A percentile compares a stretch with the other conserved stretches of the same genome.
Evolutionary conservation across 768 basidiomycete genomes (phyloP).

Genomic region (Inosperma sp.): DNA sequence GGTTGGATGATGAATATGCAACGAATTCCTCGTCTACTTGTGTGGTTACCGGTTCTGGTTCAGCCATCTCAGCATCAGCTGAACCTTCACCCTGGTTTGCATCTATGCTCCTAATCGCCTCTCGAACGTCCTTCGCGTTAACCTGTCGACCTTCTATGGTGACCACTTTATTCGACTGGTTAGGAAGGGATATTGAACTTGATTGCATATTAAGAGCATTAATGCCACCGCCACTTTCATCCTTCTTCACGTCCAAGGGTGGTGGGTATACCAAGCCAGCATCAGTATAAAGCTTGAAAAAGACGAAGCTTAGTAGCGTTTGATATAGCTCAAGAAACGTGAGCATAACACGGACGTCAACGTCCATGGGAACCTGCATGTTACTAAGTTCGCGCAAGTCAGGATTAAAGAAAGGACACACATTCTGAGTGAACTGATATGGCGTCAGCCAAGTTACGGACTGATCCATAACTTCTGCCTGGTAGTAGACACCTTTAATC

Average conservation of each 20-base stretch:
- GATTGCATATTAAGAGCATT: constrained; percentile 80
- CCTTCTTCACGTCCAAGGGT: constrained; percentile 74
- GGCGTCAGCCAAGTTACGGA: constrained; percentile 94
- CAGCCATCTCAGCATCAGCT: constrained; percentile 36
- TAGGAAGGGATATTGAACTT: constrained; percentile 32
- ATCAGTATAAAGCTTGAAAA: constrained; percentile 99
- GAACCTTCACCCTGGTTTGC: constrained; percentile 26
- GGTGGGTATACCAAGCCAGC: constrained; percentile 93
- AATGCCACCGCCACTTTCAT: constrained; percentile 82
- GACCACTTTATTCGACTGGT: constrained; percentile 47
- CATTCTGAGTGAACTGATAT: constrained; percentile 94
- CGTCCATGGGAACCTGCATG: constrained; percentile 81
- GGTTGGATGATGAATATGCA: constrained; percentile 47
- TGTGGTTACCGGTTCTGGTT: constrained; percentile 28
- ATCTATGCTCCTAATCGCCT: constrained; percentile 56
- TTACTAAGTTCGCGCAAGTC: constrained; percentile 7
- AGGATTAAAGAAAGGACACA: constrained; percentile 33
- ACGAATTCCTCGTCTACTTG: constrained; percentile 67
- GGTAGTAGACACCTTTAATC: constrained; percentile 98
- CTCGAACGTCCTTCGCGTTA: constrained; percentile 51
- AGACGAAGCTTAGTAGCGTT: constrained; percentile 89
- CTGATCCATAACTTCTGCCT: constrained; percentile 92
- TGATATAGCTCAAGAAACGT: constrained; percentile 99
- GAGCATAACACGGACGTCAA: constrained; percentile 96
- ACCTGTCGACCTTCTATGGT: constrained; percentile 41